These are phyloP conservation scores for Antitrichia curtipendula DNA, from an alignment of 225 moss, liverwort and hornwort species.

Conservation along the genomic window DNA sequence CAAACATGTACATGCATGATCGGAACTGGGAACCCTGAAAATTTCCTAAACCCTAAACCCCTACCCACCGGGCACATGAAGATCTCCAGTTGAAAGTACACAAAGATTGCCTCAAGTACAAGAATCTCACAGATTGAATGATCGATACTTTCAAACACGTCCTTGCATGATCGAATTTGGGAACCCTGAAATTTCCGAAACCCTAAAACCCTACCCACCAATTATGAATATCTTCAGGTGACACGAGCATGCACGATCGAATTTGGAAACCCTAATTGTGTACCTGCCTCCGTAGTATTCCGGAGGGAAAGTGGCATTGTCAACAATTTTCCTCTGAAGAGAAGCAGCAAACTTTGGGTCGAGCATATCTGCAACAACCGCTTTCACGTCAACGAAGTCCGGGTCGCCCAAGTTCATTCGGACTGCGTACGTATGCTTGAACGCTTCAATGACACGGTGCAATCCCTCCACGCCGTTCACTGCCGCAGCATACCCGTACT, in stretches of 20 bases:
- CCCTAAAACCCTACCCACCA: background rate
- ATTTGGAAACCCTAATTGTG: background rate
- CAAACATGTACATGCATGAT: background rate
- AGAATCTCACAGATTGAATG: background rate
- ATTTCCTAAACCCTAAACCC: background rate
- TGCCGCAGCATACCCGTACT: constrained; percentile 10
- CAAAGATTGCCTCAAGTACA: background rate
- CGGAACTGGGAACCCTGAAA: background rate
- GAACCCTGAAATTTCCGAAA: too few relatives aligned
- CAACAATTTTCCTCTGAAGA: constrained; percentile 37
- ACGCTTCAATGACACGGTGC: constrained; percentile 72
- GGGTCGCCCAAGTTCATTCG: constrained; percentile 65
- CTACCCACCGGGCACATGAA: background rate
- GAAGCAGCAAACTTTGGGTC: constrained; percentile 37
- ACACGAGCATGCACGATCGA: background rate
- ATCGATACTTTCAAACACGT: background rate
- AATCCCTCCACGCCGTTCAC: constrained; percentile 30
- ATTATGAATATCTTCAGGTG: background rate
- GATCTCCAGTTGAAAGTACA: background rate
- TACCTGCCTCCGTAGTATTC: constrained; percentile 82
- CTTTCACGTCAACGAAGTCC: constrained; percentile 32
- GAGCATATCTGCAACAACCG: constrained; percentile 68
- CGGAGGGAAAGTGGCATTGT: constrained; percentile 56
- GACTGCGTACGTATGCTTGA: constrained; percentile 77
- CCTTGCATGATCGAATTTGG: background rate